Evolutionary conservation across 768 basidiomycete species (phyloP).

Genomic region (Auricularia auricula-judae): DNA sequence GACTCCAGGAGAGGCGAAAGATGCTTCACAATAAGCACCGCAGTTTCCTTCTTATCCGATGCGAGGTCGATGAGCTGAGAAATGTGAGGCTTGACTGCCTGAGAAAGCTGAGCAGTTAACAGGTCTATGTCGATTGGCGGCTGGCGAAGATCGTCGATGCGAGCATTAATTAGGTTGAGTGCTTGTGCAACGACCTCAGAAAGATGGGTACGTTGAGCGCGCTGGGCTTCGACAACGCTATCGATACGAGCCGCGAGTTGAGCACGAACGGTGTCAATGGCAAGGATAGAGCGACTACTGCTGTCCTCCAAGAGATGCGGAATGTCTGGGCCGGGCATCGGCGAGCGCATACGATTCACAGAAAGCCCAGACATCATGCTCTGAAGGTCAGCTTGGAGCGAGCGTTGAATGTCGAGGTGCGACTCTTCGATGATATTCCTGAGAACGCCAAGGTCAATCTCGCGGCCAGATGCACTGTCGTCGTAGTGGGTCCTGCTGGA

Average conservation of each 20-base stretch:
- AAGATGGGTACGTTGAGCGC: slow-evolving; percentile 35
- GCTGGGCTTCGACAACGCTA: slow-evolving; percentile 28
- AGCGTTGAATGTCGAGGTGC: slow-evolving; percentile 2
- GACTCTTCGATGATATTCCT: background rate
- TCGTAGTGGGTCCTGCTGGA: background rate
- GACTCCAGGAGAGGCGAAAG: slow-evolving; percentile 56
- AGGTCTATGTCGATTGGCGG: slow-evolving; percentile 71
- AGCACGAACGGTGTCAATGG: slow-evolving; percentile 50
- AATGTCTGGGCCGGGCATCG: slow-evolving; percentile 7
- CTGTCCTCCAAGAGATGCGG: slow-evolving; percentile 42
- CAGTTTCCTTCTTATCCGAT: slow-evolving; percentile 82
- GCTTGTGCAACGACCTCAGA: slow-evolving; percentile 50
- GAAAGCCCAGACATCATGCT: background rate
- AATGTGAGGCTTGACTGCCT: slow-evolving; percentile 83
- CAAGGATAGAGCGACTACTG: slow-evolving; percentile 42
- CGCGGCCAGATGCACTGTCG: background rate
- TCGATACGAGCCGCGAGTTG: slow-evolving; percentile 48
- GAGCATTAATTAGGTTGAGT: slow-evolving; percentile 46
- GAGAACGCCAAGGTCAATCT: background rate
- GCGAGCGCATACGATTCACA: slow-evolving; percentile 2
- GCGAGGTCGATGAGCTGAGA: slow-evolving; percentile 82
- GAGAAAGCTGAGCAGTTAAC: slow-evolving; percentile 61
- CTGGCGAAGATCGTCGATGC: slow-evolving; percentile 45
- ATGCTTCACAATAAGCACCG: slow-evolving; percentile 63
- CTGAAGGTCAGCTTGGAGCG: slow-evolving; percentile 9